A percentile compares a stretch with the other conserved stretches of the same genome.
Evolutionary conservation across 2,329 filamentous ascomycete genomes (phyloP).

Genomic region (Fusarium sp.): DNA sequence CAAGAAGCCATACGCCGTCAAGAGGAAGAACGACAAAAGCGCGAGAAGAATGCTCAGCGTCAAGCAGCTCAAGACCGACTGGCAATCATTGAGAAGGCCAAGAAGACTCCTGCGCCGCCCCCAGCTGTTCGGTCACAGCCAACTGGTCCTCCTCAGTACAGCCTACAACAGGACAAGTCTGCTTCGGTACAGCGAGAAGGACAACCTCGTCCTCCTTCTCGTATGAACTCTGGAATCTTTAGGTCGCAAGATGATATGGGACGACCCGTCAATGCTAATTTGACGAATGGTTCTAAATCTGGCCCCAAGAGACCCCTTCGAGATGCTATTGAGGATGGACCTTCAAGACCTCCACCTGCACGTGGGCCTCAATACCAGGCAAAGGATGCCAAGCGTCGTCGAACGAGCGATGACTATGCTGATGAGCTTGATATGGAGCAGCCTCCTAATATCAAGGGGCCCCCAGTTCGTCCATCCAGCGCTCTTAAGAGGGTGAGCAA

Average conservation of each 20-base stretch:
- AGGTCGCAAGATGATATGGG: constrained; percentile 68
- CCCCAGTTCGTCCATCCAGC: constrained; percentile 85
- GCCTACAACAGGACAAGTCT: constrained; percentile 47
- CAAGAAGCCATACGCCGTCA: constrained; percentile 69
- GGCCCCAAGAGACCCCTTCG: constrained; percentile 77
- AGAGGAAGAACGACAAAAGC: constrained; percentile 71
- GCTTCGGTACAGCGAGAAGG: constrained; percentile 48
- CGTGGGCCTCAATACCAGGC: constrained; percentile 73
- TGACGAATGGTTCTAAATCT: constrained; percentile 72
- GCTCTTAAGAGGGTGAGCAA: constrained; percentile 73
- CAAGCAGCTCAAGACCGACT: constrained; percentile 51
- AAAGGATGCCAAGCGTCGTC: constrained; percentile 82
- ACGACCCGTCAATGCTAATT: constrained; percentile 69
- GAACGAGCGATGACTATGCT: constrained; percentile 78
- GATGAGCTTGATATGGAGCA: constrained; percentile 70
- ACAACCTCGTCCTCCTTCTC: constrained; percentile 63
- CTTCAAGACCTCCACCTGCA: constrained; percentile 57
- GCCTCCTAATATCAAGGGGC: constrained; percentile 75
- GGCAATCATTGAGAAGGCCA: constrained; percentile 71
- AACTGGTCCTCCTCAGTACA: constrained; percentile 62
- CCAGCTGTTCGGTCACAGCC: constrained; percentile 68
- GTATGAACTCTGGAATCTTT: constrained; percentile 66
- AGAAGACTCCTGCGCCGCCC: constrained; percentile 72
- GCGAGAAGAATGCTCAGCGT: constrained; percentile 73
- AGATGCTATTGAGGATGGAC: constrained; percentile 68